A percentile compares a stretch with the other conserved stretches of the same genome.
Conservation (phyloP, 2,329 filamentous ascomycete genomes). For the Colletotrichum filicis region DNA sequence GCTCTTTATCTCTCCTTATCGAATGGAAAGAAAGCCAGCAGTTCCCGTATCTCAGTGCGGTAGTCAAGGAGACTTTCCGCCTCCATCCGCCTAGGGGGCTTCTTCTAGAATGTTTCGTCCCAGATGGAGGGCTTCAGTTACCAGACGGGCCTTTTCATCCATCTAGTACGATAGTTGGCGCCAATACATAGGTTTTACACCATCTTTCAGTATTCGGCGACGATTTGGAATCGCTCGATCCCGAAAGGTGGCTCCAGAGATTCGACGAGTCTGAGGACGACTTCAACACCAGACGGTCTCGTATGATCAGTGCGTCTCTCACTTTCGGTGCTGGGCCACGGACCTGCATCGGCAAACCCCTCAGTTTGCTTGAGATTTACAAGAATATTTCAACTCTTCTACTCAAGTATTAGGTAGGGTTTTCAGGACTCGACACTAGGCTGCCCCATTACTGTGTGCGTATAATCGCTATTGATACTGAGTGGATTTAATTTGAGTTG, state of each 20-base stretch:
- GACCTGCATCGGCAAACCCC: neutral
- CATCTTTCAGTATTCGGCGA: neutral
- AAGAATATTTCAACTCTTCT: neutral
- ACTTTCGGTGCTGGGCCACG: neutral
- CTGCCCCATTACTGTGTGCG: too few species aligned
- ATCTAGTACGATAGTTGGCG: neutral
- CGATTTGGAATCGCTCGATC: neutral
- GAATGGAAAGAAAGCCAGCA: neutral
- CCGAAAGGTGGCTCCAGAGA: neutral
- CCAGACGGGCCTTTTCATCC: neutral
- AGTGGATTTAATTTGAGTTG: neutral
- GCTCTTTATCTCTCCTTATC: neutral
- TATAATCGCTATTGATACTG: neutral
- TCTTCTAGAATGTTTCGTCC: neutral
- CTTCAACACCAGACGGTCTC: neutral
- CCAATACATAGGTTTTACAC: neutral
- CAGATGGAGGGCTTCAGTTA: neutral
- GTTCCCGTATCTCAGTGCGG: neutral
- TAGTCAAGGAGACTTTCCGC: neutral
- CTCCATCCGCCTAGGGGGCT: neutral
- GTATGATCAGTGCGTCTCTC: neutral
- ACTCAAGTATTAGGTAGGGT: neutral
- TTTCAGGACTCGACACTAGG: too few species aligned
- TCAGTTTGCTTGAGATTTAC: neutral
- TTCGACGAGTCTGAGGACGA: neutral